A percentile compares a stretch with the other conserved stretches of the same genome.
Evolutionary conservation across 2,329 filamentous ascomycete species (phyloP).

Genomic region (Epichloe gansuensis): DNA sequence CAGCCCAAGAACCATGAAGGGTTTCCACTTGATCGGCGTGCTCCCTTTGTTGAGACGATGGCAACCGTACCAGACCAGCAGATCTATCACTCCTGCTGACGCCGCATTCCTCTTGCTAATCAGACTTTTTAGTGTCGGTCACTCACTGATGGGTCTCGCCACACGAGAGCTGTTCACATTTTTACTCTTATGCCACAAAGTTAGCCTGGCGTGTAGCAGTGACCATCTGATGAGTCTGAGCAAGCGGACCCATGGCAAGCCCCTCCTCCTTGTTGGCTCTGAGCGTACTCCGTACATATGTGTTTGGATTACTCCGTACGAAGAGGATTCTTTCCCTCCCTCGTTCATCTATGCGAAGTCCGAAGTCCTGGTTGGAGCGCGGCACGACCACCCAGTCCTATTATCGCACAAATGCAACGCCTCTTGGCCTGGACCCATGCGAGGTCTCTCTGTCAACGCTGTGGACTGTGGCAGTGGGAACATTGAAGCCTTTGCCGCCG

Average conservation of each 20-base stretch:
- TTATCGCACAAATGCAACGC: slow-evolving; percentile 3
- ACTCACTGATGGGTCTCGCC: neutral
- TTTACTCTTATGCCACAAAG: neutral
- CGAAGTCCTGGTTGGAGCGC: neutral
- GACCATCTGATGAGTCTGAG: neutral
- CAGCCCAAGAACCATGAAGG: neutral
- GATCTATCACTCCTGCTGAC: neutral
- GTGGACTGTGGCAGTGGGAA: neutral
- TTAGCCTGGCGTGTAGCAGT: slow-evolving; percentile 1
- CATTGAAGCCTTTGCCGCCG: neutral
- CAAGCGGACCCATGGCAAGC: slow-evolving; percentile 3
- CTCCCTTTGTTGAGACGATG: neutral
- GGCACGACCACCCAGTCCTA: slow-evolving; percentile 1
- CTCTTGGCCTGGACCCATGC: neutral
- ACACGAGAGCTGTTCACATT: neutral
- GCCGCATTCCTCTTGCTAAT: slow-evolving; percentile 3
- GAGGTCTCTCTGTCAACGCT: neutral
- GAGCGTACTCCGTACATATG: slow-evolving; percentile 1
- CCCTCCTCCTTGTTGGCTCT: slow-evolving; percentile 3
- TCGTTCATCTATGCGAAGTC: too few relatives aligned
- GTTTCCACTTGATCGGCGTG: neutral
- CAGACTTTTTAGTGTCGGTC: slow-evolving; percentile 2
- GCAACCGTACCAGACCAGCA: neutral
- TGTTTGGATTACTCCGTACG: neutral
- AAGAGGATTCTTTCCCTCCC: too few relatives aligned